phyloP scores from a whole-genome alignment of 352 stramenopile genomes.

The Globisporangium lucens region DNA sequence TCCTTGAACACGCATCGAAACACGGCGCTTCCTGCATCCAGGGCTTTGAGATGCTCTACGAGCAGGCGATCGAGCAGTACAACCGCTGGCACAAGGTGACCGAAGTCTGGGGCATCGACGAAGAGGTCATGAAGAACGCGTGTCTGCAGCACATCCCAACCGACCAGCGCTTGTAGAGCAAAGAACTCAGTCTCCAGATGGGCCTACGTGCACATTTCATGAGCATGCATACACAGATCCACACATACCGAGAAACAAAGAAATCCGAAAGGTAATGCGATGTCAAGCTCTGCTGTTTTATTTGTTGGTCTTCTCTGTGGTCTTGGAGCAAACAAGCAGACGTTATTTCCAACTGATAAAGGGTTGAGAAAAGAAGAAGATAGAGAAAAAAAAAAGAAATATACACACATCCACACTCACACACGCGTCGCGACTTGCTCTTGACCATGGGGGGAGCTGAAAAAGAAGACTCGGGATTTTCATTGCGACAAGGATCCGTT shows the following conservation, averaged over 20 bases:
- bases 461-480: not conserved
- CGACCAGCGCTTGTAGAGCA: conserved; percentile 44
- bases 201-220: not conserved
- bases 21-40: conserved; percentile 90
- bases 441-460: conserved; percentile 3
- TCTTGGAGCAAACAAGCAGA: not conserved
- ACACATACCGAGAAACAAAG: not conserved
- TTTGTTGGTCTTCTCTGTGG: conserved; percentile 3
- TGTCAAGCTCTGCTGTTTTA: not conserved
- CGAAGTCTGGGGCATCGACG: conserved; percentile 35
- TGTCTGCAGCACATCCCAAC: conserved; percentile 51
- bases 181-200: not conserved
- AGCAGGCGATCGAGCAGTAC: conserved; percentile 97
- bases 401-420: conserved; percentile 4
- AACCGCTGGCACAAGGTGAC: conserved; percentile 89
- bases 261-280: not conserved
- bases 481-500: not conserved
- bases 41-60: conserved; percentile 98
- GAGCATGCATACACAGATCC: not conserved
- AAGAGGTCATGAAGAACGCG: conserved; percentile 54
- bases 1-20: conserved; percentile 87
- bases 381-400: not conserved
- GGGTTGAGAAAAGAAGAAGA: conserved; percentile 1
- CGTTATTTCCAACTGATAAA: not conserved
- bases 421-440: not conserved